phyloP scores from a whole-genome alignment of 495 filamentous ascomycete species.

The Talaromyces proteolyticus region DNA sequence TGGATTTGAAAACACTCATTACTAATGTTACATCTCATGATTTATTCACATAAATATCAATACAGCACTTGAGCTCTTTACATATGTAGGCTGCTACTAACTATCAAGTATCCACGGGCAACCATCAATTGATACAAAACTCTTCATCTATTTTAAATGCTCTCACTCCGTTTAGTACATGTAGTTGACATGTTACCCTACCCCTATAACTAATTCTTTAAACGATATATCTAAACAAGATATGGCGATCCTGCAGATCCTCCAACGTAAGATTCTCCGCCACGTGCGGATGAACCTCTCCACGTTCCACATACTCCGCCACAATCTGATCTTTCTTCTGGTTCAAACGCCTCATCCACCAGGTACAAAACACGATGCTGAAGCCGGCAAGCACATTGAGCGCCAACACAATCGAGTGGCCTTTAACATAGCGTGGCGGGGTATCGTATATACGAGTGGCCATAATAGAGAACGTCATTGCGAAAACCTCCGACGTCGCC shows the following conservation, averaged over 20 bases:
- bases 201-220: too few relatives aligned
- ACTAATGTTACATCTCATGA: too few relatives aligned
- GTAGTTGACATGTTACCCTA: too few relatives aligned
- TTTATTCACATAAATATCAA: too few relatives aligned
- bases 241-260: background rate
- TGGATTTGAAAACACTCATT: too few relatives aligned
- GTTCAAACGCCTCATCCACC: background rate
- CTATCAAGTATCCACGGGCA: too few relatives aligned
- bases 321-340: background rate
- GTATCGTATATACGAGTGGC: background rate
- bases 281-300: background rate
- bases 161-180: too few relatives aligned
- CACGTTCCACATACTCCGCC: background rate
- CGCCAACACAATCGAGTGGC: background rate
- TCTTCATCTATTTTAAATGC: too few relatives aligned
- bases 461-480: background rate
- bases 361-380: background rate
- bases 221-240: background rate
- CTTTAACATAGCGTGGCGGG: background rate
- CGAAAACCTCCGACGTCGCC: background rate
- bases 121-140: too few relatives aligned
- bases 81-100: too few relatives aligned
- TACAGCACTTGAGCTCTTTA: too few relatives aligned
- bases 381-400: background rate
- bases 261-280: background rate